Evolutionary conservation across 2,329 filamentous ascomycete species (phyloP).

Genomic region (Coniella lustricola): DNA sequence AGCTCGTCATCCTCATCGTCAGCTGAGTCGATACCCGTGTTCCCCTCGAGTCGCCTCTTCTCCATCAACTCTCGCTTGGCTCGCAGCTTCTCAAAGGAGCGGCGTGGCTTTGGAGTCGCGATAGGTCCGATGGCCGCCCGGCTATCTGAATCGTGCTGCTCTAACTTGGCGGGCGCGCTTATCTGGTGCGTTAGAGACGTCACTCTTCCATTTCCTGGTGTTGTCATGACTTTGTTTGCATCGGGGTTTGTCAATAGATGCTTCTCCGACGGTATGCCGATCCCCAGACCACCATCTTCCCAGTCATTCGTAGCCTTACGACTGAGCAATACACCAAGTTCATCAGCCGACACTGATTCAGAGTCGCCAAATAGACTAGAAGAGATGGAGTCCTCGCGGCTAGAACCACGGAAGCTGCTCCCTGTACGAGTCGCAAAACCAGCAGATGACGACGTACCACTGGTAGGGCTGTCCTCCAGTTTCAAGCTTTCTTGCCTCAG

Average conservation of each 20-base stretch:
- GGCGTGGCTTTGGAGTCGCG: constrained; percentile 44
- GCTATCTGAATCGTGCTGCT: constrained; percentile 36
- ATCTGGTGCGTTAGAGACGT: constrained; percentile 52
- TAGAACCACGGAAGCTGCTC: constrained; percentile 71
- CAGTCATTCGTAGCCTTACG: constrained; percentile 70
- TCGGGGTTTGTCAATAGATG: constrained; percentile 27
- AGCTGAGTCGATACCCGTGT: constrained; percentile 62
- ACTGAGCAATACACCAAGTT: constrained; percentile 67
- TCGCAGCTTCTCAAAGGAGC: constrained; percentile 66
- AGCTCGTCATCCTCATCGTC: constrained; percentile 94
- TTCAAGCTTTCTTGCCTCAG: constrained; percentile 58
- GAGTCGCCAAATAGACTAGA: constrained; percentile 84
- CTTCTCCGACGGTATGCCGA: constrained; percentile 69
- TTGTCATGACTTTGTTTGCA: constrained; percentile 39
- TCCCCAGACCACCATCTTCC: constrained; percentile 72
- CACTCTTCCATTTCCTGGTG: constrained; percentile 40
- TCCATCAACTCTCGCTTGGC: constrained; percentile 71
- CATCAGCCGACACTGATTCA: constrained; percentile 71
- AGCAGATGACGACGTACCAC: constrained; percentile 56
- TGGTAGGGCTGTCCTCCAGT: constrained; percentile 77
- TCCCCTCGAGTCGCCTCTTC: constrained; percentile 63
- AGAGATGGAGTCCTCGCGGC: constrained; percentile 80
- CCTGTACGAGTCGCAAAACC: constrained; percentile 62
- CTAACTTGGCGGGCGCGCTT: constrained; percentile 58
- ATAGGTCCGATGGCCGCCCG: too few relatives aligned